Evolutionary conservation across 257 asterid genomes (phyloP).

Genomic region (Verbena officinalis): DNA sequence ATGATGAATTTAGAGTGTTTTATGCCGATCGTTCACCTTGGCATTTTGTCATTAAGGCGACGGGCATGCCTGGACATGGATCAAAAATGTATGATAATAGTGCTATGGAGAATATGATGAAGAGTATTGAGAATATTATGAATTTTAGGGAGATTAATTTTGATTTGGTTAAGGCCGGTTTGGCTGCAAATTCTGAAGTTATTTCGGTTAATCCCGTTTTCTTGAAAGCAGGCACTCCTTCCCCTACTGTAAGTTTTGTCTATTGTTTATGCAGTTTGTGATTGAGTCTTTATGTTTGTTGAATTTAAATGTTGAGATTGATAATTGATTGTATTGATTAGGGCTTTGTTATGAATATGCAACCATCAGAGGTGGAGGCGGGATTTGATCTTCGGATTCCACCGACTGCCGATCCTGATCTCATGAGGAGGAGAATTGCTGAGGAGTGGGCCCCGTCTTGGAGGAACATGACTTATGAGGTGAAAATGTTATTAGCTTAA

Average conservation of each 20-base stretch:
- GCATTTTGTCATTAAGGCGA: conserved; percentile 76
- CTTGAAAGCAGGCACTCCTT: conserved; percentile 78
- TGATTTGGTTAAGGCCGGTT: conserved; percentile 75
- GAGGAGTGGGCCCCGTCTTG: conserved; percentile 96
- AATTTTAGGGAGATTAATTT: conserved; percentile 77
- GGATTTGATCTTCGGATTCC: conserved; percentile 89
- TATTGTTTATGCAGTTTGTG: conserved; percentile 16
- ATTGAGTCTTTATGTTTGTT: conserved; percentile 20
- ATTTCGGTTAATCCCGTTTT: conserved; percentile 83
- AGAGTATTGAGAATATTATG: conserved; percentile 75
- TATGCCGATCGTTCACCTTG: conserved; percentile 88
- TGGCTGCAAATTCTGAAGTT: conserved; percentile 79
- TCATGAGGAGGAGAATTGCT: conserved; percentile 64
- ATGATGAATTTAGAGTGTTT: conserved; percentile 82
- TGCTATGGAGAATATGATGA: conserved; percentile 91
- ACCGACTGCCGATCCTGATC: conserved; percentile 72
- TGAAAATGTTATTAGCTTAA: conserved; percentile 30
- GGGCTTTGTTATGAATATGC: conserved; percentile 96
- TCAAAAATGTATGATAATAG: conserved; percentile 75
- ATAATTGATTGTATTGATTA: conserved; percentile 34
- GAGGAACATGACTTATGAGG: conserved; percentile 88
- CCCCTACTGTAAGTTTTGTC: conserved; percentile 54
- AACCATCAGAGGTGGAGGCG: conserved; percentile 94
- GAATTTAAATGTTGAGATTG: background rate
- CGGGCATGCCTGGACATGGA: conserved; percentile 85